Evolutionary conservation across 352 stramenopile species (phyloP), one percentile per base, ranked within the genome.

Genomic region (Thalassiosira oceanica): DNA sequence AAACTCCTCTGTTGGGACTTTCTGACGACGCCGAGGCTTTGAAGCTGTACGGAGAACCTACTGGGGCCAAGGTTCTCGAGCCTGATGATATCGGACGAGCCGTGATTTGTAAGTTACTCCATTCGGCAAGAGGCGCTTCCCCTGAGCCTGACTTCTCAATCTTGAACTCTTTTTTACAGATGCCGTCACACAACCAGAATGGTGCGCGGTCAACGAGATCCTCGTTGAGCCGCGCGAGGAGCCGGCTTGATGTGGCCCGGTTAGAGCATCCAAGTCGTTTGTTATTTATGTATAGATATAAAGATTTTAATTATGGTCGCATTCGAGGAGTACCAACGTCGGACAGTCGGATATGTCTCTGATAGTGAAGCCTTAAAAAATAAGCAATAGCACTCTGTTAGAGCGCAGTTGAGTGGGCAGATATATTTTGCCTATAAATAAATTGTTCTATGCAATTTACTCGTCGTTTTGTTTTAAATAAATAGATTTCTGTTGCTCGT

Each of bases 1-100:
- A 83, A 11, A 97, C 93, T n/a, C 89, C 96, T 39, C 80, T 97
- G 27, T 49, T 96, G 36, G 85, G 90, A 67, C 86, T 93, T 52
- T 94, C 90, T 23, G 94, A 89, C 16, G 92, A 97, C 61, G 71
- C 85, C 36, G 86, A 94, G 53, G 92, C 91, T 4, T 92, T 84
- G 0, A 69, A 83, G n/a, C 64, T 67, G 20, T 79, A 84, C 44
- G 80, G 83, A 13, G 75, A 87, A 55, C 20, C 50, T 26, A 89
- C 82, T 61, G 75, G 80, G 33, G 62, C 62, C 0, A 73, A 73
- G 36, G 62, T 73, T 1, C 24, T 73, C 1, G 62, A 73, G 35
- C 62, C 62, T 27, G 52, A 51, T 33, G 62, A 73, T 18, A 61
- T 73, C 53, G 62, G 52, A n/a, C n/a, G 62, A 5, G 62, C 62